phyloP scores from a whole-genome alignment of 768 basidiomycete species.

The Amanita rubescens region DNA sequence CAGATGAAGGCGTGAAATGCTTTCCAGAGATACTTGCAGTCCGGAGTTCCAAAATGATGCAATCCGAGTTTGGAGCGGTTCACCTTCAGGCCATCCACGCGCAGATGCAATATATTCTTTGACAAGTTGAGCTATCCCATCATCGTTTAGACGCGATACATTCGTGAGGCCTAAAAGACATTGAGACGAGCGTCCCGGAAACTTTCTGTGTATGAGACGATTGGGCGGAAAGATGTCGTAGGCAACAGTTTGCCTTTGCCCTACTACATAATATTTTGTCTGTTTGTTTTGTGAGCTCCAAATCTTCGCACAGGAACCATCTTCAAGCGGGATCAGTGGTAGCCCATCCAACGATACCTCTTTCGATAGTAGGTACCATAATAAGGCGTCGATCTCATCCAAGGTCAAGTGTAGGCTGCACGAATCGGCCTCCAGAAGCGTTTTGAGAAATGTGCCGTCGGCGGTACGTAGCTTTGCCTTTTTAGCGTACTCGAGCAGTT shows the following conservation, averaged over 20 bases:
- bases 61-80: neutral
- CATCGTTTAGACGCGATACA: conserved; percentile 17
- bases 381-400: conserved; percentile 17
- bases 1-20: neutral
- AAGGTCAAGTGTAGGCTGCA: conserved; percentile 10
- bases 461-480: conserved; percentile 15
- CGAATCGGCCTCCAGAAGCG: conserved; percentile 6
- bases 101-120: conserved; percentile 8
- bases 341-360: conserved; percentile 19
- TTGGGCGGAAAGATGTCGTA: conserved; percentile 16
- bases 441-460: conserved; percentile 19
- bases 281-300: conserved; percentile 9
- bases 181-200: conserved; percentile 11
- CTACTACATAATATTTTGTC: conserved; percentile 21
- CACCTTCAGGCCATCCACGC: neutral
- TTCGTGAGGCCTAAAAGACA: too few species aligned
- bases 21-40: neutral
- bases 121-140: conserved; percentile 12
- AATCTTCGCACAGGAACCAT: conserved; percentile 23
- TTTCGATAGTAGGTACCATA: conserved; percentile 19
- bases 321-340: conserved; percentile 28
- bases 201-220: conserved; percentile 21
- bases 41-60: neutral
- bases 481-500: conserved; percentile 14
- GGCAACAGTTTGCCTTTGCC: conserved; percentile 12